A percentile compares a stretch with the other conserved stretches of the same genome.
phyloP scores from a whole-genome alignment of 768 basidiomycete species.

The Galerina marginata region DNA sequence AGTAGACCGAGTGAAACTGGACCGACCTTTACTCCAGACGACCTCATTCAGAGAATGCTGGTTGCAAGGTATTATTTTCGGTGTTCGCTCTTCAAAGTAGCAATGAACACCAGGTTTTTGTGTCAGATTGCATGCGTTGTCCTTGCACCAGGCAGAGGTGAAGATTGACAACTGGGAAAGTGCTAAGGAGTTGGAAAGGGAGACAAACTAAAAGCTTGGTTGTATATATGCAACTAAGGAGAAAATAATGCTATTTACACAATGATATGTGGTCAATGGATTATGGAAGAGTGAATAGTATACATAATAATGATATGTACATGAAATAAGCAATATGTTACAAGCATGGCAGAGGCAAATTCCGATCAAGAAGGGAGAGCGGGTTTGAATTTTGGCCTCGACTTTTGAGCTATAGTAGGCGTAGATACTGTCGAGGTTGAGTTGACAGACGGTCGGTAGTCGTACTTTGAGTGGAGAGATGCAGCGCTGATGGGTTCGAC shows the following conservation, averaged over 20 bases:
- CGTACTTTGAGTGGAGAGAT: slow-evolving; percentile 37
- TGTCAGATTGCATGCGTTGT: slow-evolving; percentile 65
- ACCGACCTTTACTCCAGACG: slow-evolving; percentile 54
- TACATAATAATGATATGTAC: slow-evolving; percentile 7
- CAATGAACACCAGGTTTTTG: not conserved
- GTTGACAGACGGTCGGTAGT: slow-evolving; percentile 28
- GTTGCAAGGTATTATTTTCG: slow-evolving; percentile 61
- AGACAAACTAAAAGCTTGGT: slow-evolving; percentile 38
- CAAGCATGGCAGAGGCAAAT: slow-evolving; percentile 3
- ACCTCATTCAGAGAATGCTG: slow-evolving; percentile 71
- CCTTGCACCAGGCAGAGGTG: slow-evolving; percentile 60
- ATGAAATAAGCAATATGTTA: not conserved
- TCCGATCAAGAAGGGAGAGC: slow-evolving; percentile 4
- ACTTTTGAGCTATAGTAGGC: slow-evolving; percentile 4
- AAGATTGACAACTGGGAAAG: slow-evolving; percentile 66
- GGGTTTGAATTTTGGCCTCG: slow-evolving; percentile 38
- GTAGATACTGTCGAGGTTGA: slow-evolving; percentile 11
- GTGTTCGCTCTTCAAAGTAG: too few species aligned
- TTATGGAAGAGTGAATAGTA: not conserved
- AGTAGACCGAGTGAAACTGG: slow-evolving; percentile 27
- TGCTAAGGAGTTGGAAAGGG: slow-evolving; percentile 63
- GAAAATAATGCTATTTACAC: slow-evolving; percentile 8
- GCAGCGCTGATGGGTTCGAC: slow-evolving; percentile 23
- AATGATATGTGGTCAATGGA: not conserved
- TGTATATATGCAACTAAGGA: not conserved